Conservation (phyloP, 305 asterid species). For the Fraxinus platypoda region DNA sequence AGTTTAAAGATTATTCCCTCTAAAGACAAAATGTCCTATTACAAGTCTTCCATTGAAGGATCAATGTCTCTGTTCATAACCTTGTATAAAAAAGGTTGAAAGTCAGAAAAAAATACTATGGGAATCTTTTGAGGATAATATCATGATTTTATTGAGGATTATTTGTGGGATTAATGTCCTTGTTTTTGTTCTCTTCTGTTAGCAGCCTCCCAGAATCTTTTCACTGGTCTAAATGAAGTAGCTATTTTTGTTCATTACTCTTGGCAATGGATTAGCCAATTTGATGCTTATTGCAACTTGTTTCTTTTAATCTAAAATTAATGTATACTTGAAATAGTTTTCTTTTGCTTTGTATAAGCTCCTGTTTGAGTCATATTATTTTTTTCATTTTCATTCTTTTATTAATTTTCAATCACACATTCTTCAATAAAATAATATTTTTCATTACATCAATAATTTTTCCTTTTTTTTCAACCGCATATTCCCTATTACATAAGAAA, state of each 20-base stretch:
- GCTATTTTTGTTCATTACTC: conserved; percentile 20
- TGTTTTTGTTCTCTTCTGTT: neutral
- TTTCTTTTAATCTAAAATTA: neutral
- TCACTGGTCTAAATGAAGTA: neutral
- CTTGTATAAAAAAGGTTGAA: neutral
- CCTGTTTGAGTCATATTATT: too few species aligned
- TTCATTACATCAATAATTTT: too few species aligned
- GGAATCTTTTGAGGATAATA: neutral
- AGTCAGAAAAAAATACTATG: neutral
- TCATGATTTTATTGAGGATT: neutral
- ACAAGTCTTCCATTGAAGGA: neutral
- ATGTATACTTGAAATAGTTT: neutral
- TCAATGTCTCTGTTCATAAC: neutral
- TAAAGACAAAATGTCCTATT: conserved; percentile 32
- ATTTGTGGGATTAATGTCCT: neutral
- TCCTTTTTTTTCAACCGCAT: too few species aligned
- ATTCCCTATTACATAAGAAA: too few species aligned
- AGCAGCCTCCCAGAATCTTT: neutral
- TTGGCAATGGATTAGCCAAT: neutral
- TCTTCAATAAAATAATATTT: too few species aligned
- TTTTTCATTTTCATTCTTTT: too few species aligned
- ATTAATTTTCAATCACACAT: too few species aligned
- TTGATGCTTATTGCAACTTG: neutral
- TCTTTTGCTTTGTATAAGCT: neutral
- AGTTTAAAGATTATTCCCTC: conserved; percentile 20